Evolutionary conservation across 768 basidiomycete genomes (phyloP), one percentile per base, ranked within the genome.

Genomic region (Leccinum broughii): DNA sequence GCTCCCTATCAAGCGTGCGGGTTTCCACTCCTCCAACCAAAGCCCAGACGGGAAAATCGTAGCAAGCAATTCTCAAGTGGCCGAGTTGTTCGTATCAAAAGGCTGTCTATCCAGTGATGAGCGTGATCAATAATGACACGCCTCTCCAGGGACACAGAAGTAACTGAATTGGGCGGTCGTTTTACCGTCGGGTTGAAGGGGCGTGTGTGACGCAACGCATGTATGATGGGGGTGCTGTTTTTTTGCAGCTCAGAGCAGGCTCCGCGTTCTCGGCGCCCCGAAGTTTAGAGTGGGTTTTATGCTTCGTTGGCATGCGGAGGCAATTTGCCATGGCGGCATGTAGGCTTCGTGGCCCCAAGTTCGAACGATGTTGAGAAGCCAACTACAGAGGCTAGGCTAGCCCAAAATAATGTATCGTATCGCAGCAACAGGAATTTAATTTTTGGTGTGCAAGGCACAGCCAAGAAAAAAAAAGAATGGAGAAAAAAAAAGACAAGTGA

Each of bases 371-470:
- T 35, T 11, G 49, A 50, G 52, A 37, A 35, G 17, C 24, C 54
- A 35, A 35, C 6, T 35, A 13, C 35, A 20, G 55, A 60, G 56
- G 44, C 60, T 50, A 50, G 64, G 54, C 58, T 57, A 1, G 17
- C 46, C 58, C 55, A 37, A 63, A 66, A 55, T 6, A 28, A 61
- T 37, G 14, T n/a, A 32, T 24, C 41, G n/a, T 28, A 32, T 26
- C 20, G 22, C 22, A 30, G 22, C 37, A 57, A 61, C 60, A 51
- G 52, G 32, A 37, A 37, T 35, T 51, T 32, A 44, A 44, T 62
- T 66, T 66, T 57, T 35, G 57, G 63, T 58, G 49, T 52, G 20
- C 64, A 62, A 70, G 68, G 66, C 66, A 69, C 68, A 14, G 41
- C 11, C 28, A 24, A 41, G 4, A 14, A 14, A 56, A 14, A 44